Conservation (phyloP, 2,329 filamentous ascomycete species). For the Beauveria rudraprayagi region DNA sequence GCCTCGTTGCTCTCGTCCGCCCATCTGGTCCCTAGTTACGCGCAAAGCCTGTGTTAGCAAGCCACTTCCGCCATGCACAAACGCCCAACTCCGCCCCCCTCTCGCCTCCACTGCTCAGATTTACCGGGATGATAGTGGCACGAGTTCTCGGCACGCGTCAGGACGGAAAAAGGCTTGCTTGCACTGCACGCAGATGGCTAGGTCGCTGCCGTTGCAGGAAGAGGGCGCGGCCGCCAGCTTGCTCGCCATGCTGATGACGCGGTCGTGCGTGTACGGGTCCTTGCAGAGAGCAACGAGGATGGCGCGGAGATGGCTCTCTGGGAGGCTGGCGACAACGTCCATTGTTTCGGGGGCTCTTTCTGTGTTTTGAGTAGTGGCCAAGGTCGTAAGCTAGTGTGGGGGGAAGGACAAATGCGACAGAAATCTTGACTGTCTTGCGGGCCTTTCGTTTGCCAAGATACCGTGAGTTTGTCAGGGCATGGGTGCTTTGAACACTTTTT, state of each 20-base stretch:
- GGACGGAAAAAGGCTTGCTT: neutral
- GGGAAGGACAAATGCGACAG: neutral
- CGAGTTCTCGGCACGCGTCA: neutral
- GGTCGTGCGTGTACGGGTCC: neutral
- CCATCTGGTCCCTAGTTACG: neutral
- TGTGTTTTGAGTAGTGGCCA: neutral
- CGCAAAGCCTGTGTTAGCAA: neutral
- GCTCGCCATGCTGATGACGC: neutral
- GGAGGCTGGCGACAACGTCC: neutral
- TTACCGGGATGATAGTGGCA: constrained; percentile 1
- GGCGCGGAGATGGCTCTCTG: neutral
- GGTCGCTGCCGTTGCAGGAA: neutral
- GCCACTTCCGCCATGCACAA: neutral
- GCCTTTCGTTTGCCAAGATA: too few species aligned
- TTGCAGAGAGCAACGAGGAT: neutral
- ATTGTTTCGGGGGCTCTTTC: neutral
- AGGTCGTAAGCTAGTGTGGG: neutral
- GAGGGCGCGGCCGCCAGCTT: neutral
- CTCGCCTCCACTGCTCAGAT: neutral
- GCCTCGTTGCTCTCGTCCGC: constrained; percentile 7
- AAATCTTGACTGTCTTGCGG: neutral
- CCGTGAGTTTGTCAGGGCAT: too few species aligned
- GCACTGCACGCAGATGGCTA: neutral
- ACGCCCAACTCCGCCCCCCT: neutral
- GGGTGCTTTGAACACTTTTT: too few species aligned